phyloP scores from a whole-genome alignment of 768 basidiomycete genomes.

The Steccherinum ochraceum region DNA sequence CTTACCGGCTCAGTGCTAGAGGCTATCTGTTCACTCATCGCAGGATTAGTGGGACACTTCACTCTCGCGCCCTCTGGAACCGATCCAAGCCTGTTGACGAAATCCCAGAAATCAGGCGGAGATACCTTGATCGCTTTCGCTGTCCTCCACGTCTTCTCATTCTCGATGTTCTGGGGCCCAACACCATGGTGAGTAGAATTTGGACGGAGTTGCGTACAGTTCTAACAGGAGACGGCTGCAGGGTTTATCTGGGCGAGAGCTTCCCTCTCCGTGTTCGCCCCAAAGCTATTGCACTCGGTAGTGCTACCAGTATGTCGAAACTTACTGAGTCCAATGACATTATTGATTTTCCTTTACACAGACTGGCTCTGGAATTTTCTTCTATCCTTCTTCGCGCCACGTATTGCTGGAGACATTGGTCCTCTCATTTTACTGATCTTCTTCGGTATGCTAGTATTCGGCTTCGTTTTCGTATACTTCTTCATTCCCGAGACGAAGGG shows the following conservation, averaged over 20 bases:
- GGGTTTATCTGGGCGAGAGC: conserved; percentile 74
- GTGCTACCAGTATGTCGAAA: conserved; percentile 43
- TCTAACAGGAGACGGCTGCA: conserved; percentile 14
- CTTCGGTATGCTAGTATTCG: conserved; percentile 66
- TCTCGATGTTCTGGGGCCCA: conserved; percentile 72
- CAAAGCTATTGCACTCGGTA: conserved; percentile 73
- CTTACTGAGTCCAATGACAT: background rate
- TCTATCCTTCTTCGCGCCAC: conserved; percentile 64
- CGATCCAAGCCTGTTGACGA: conserved; percentile 39
- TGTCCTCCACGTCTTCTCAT: conserved; percentile 69
- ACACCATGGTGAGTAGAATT: conserved; percentile 35
- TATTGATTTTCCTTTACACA: conserved; percentile 5
- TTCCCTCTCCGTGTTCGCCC: conserved; percentile 79
- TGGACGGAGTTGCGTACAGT: background rate
- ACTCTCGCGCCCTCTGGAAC: conserved; percentile 51
- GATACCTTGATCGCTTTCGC: conserved; percentile 70
- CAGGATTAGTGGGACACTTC: conserved; percentile 68
- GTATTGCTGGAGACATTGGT: conserved; percentile 58
- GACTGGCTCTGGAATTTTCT: conserved; percentile 76
- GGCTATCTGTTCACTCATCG: conserved; percentile 57
- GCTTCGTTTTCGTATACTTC: conserved; percentile 66
- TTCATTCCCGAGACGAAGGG: conserved; percentile 81
- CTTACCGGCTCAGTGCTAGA: conserved; percentile 58
- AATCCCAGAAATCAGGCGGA: conserved; percentile 53
- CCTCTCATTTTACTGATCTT: conserved; percentile 74